phyloP scores from a whole-genome alignment of 1,139 yeast genomes.

The Taphrina confusa region DNA sequence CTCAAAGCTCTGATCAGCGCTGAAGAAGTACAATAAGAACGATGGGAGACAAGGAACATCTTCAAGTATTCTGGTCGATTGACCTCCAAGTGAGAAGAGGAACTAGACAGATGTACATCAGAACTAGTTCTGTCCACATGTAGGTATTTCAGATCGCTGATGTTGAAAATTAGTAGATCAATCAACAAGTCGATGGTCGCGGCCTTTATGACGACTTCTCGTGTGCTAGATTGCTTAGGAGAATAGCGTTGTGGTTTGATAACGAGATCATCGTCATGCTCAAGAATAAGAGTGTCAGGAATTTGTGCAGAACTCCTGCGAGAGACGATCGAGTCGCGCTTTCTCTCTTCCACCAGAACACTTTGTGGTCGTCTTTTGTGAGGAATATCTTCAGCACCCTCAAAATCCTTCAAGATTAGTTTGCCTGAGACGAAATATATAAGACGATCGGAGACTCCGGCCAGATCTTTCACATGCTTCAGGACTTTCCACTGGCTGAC shows the following conservation, averaged over 20 bases:
- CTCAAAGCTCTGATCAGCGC: background rate
- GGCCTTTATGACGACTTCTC: constrained; percentile 51
- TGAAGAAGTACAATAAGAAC: constrained; percentile 15
- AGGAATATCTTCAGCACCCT: constrained; percentile 44
- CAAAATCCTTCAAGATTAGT: constrained; percentile 58
- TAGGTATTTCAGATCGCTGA: constrained; percentile 57
- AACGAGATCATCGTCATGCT: constrained; percentile 22
- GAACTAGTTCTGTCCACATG: constrained; percentile 43
- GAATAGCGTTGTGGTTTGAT: background rate
- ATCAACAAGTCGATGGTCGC: constrained; percentile 62
- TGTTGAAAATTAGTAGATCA: constrained; percentile 64
- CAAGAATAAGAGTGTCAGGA: background rate
- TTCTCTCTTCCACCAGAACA: constrained; percentile 20
- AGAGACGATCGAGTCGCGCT: constrained; percentile 24
- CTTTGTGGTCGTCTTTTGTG: constrained; percentile 23
- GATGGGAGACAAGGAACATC: constrained; percentile 15
- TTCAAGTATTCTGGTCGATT: constrained; percentile 21
- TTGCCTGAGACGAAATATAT: constrained; percentile 46
- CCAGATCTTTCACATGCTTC: constrained; percentile 59
- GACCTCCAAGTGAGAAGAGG: background rate
- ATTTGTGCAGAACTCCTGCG: constrained; percentile 15
- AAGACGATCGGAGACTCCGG: constrained; percentile 59
- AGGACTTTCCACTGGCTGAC: constrained; percentile 53
- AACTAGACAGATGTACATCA: background rate
- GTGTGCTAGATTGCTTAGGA: background rate